Evolutionary conservation across 1,284 basidiomycete genomes (phyloP), one percentile per base, ranked within the genome.

Genomic region (Leccinum griseonigrum): DNA sequence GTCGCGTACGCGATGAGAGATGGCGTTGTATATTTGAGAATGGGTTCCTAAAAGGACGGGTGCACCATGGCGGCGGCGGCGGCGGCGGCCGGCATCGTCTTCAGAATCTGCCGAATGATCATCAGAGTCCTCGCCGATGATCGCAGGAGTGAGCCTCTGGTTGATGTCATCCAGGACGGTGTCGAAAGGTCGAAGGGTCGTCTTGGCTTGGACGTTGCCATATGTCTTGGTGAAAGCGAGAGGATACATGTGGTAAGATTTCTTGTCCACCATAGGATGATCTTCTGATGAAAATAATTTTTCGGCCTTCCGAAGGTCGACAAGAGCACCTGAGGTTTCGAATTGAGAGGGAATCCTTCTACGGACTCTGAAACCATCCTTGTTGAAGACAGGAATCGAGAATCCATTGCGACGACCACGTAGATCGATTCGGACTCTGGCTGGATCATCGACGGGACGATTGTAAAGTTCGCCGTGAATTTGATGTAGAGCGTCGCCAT

Each of bases 161-260:
- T 58, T 64, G 22, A 64, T 50, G 1, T 13, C 3, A 0, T 10
- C 1, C 0, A 64, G 5, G 7, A 57, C 29, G 0, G 2, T 0
- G 0, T 60, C 36, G 4, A 64, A 64, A 0, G 57, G 32, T 0
- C 3, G 32, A 0, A 22, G 4, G 3, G 22, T 51, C 0, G 31
- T 11, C 0, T 56, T 38, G 3, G 63, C 63, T 14, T 64, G 63
- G 0, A 64, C 48, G 1, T 64, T 64, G 0, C 58, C 52, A 14
- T 16, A 64, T 0, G 0, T 0, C 8, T 52, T 64, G 2, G 63
- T 64, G 48, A 60, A 64, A 1, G 22, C 56, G 10, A 64, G 55
- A 1, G 63, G 58, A n/a, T 64, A 64, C 0, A 52, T 1, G 0
- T 57, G 46, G 1, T 64, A 28, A 2, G 14, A 11, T 16, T 53